phyloP scores from a whole-genome alignment of 805 yeast species.

The Starmerella davenportii region DNA sequence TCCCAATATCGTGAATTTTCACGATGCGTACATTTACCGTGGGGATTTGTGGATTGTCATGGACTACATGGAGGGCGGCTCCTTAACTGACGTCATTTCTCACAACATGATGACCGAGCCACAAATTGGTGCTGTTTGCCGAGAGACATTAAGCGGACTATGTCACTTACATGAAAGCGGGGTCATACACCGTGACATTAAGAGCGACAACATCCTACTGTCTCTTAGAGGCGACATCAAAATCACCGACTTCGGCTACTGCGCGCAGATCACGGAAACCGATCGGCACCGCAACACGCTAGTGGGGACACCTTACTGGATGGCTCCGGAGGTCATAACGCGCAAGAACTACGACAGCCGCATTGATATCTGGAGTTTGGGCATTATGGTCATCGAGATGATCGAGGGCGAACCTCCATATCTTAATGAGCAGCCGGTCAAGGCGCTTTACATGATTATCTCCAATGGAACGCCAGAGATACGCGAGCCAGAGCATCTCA shows the following conservation, averaged over 20 bases:
- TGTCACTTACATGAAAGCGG: constrained; percentile 79
- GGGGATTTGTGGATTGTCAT: constrained; percentile 77
- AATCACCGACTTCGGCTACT: constrained; percentile 88
- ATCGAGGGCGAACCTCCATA: constrained; percentile 98
- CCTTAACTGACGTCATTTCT: constrained; percentile 85
- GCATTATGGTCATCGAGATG: constrained; percentile 97
- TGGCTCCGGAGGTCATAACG: constrained; percentile 98
- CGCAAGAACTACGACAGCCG: constrained; percentile 91
- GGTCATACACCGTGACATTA: constrained; percentile 88
- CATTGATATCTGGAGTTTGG: constrained; percentile 94
- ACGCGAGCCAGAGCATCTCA: constrained; percentile 69
- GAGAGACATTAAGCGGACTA: constrained; percentile 76
- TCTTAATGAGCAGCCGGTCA: constrained; percentile 82
- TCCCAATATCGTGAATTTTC: constrained; percentile 81
- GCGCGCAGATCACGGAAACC: constrained; percentile 77
- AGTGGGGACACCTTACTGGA: constrained; percentile 99
- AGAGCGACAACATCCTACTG: constrained; percentile 78
- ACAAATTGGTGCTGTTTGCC: constrained; percentile 86
- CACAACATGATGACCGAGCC: constrained; percentile 73
- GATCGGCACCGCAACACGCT: constrained; percentile 84
- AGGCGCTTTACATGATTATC: constrained; percentile 85
- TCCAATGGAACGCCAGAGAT: constrained; percentile 91
- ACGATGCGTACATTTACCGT: constrained; percentile 59
- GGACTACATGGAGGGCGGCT: constrained; percentile 99
- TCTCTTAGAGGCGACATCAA: constrained; percentile 77